These are phyloP conservation scores for Lentinus tigrinus DNA, from an alignment of 768 basidiomycete species.

Conservation along the genomic window DNA sequence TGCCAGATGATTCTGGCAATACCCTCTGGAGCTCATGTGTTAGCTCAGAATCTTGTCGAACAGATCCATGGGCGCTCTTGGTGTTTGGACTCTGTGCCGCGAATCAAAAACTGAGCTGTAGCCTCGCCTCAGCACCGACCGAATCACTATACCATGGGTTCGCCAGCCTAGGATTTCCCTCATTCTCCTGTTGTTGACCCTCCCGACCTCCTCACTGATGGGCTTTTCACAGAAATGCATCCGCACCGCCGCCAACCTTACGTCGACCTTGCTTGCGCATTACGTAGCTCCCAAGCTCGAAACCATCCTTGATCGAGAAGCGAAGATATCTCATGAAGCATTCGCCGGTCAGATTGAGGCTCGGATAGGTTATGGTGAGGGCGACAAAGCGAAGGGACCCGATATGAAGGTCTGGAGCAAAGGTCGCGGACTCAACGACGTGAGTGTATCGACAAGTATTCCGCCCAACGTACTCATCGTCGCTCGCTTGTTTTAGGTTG, in stretches of 20 bases:
- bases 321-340: conserved; percentile 86
- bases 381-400: conserved; percentile 73
- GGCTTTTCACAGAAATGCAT: conserved; percentile 61
- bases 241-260: conserved; percentile 72
- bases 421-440: conserved; percentile 70
- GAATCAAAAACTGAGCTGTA: no score
- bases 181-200: no score
- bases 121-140: no score
- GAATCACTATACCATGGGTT: no score
- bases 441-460: conserved; percentile 36
- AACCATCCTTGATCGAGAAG: conserved; percentile 87
- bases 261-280: conserved; percentile 80
- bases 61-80: no score
- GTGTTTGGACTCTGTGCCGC: no score
- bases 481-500: conserved; percentile 60
- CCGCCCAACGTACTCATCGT: conserved; percentile 5
- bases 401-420: conserved; percentile 93
- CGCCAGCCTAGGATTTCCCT: no score
- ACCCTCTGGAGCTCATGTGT: no score
- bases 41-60: no score
- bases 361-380: conserved; percentile 83
- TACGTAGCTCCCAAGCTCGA: conserved; percentile 89
- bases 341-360: conserved; percentile 85
- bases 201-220: background rate
- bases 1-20: no score